Percentiles rank a stretch among this genome's conserved stretches.
Evolutionary conservation across 805 yeast genomes (phyloP).

Genomic region (Metschnikowia chrysomelidarum): DNA sequence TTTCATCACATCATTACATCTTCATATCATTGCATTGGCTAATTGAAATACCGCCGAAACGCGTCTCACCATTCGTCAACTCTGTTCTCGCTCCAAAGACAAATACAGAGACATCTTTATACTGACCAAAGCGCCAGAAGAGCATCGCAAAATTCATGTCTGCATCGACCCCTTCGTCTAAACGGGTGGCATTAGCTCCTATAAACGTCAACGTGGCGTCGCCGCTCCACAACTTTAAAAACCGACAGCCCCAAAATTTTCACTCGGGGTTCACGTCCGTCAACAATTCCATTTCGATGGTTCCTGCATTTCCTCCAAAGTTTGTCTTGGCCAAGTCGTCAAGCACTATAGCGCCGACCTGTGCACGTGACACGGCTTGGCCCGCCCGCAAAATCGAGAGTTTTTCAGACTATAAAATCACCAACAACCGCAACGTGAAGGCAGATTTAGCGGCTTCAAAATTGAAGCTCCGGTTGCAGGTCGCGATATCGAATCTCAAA

Average conservation of each 20-base stretch:
- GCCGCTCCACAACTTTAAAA: constrained; percentile 15
- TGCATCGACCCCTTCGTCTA: constrained; percentile 21
- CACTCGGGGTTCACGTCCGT: not conserved
- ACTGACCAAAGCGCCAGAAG: no score
- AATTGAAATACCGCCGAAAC: not conserved
- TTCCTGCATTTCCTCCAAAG: constrained; percentile 19
- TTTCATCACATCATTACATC: constrained; percentile 1
- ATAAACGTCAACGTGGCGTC: constrained; percentile 28
- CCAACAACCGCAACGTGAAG: constrained; percentile 25
- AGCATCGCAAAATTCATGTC: constrained; percentile 12
- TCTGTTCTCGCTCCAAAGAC: not conserved
- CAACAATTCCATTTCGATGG: constrained; percentile 17
- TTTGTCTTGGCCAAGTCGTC: constrained; percentile 17
- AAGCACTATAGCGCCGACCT: constrained; percentile 13
- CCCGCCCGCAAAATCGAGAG: constrained; percentile 18
- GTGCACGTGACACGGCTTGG: constrained; percentile 5
- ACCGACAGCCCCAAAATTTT: constrained; percentile 12
- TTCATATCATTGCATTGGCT: constrained; percentile 1
- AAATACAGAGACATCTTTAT: no score
- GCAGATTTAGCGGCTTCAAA: constrained; percentile 44
- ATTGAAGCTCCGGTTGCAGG: constrained; percentile 40
- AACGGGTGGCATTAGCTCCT: constrained; percentile 39
- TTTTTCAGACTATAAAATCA: constrained; percentile 28
- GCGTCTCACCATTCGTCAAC: not conserved
- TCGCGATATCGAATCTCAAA: constrained; percentile 41